Conservation (phyloP, 2,329 filamentous ascomycete genomes). For the Colletotrichum kahawae region DNA sequence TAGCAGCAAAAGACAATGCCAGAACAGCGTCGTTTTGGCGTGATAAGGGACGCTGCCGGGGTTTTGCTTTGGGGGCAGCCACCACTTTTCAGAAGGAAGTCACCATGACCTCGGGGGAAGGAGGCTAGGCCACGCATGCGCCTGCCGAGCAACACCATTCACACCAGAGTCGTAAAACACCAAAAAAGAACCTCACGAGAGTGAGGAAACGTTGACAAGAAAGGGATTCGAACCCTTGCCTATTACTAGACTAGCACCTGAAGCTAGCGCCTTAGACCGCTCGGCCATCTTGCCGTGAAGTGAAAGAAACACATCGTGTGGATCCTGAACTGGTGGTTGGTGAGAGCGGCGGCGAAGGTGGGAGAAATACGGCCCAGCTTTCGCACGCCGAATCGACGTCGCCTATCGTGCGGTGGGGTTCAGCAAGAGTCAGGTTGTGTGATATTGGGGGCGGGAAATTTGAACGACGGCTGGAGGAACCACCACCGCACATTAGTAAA, state of each 20-base stretch:
- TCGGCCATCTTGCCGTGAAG: neutral
- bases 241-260: neutral
- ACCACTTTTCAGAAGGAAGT: too few species aligned
- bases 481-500: neutral
- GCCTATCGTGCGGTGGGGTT: neutral
- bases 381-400: neutral
- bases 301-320: neutral
- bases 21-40: neutral
- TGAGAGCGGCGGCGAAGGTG: neutral
- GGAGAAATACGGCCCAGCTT: neutral
- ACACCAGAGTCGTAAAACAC: too few species aligned
- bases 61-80: too few species aligned
- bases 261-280: constrained; percentile 6
- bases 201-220: neutral
- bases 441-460: neutral
- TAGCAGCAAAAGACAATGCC: neutral
- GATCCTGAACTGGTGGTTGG: neutral
- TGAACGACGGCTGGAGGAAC: neutral
- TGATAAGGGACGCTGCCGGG: neutral
- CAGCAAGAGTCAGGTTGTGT: neutral
- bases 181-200: too few species aligned
- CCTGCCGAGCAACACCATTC: too few species aligned
- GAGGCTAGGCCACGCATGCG: too few species aligned
- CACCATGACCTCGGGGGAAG: too few species aligned
- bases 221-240: neutral